Base-by-base conservation (phyloP, 2,329 filamentous ascomycete species). In the Scedosporium aurantiacum region DNA sequence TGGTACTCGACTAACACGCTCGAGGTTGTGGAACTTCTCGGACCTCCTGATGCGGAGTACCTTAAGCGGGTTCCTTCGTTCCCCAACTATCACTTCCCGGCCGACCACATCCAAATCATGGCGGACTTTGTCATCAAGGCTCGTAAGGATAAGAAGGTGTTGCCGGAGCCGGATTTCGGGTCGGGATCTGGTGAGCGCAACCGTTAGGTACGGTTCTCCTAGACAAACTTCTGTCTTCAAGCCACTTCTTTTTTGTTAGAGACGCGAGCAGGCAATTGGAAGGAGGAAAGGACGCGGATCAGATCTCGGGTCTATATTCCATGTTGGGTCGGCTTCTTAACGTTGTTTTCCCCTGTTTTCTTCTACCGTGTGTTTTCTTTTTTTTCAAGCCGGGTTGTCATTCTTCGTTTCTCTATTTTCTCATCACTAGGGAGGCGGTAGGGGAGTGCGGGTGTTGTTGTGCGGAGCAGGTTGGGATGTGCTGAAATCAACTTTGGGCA, bases 1-100 rank as follows among this genome's bases (percentile, higher is more conserved):
- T 97, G 92, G 91, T 99, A 96, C 75, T 92, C 91, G 62, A 93
- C 91, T 62, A 96, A 94, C 73, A 86, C 88, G 23, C 79, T 97
- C 54, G 89, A 94, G 70, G 89, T 95, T 25, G 87, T 90, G 18
- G 88, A 88, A 60, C 75, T 97, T 60, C 85, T 97, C 3, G 92
- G 92, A 32, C 89, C 93, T 52, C 90, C 95, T 2, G 92, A 97
- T 71, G 83, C 86, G 65, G 84, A 90, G 28, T 94, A 96, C 71
- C 84, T 96, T 62, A 88, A 90, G 72, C 84, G 87, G 60, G 90
- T 97, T 27, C 91, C 92, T 3, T 91, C 91, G 0, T 96, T 96
- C 75, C 92, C 92, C 21, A 92, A 94, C 72, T 93, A 91, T 76
- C 91, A 96, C 76, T 96, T 95, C 79, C 92, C 92, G 1, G 90